These are phyloP conservation scores for Myrica gale DNA, from an alignment of 306 rosid genomes.

Conservation along the genomic window DNA sequence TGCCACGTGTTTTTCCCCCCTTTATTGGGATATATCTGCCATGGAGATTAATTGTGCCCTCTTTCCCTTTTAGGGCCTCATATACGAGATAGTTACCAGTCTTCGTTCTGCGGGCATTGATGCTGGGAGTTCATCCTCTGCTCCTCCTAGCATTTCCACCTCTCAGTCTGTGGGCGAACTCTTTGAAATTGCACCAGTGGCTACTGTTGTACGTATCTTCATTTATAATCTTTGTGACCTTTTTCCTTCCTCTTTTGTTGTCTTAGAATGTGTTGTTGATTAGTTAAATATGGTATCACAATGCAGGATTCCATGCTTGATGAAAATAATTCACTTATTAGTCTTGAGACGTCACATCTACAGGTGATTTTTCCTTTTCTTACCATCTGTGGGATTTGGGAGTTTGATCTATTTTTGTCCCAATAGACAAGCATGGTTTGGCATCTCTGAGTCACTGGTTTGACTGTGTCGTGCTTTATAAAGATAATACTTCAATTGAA, in stretches of 20 bases:
- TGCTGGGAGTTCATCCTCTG: conserved; percentile 84
- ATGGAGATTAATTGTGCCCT: conserved; percentile 12
- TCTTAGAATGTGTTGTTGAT: neutral
- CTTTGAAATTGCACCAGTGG: conserved; percentile 51
- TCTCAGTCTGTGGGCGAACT: conserved; percentile 50
- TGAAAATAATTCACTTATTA: conserved; percentile 35
- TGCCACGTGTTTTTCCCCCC: neutral
- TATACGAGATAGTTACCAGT: conserved; percentile 64
- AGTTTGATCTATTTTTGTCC: neutral
- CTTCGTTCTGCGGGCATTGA: conserved; percentile 53
- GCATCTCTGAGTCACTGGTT: neutral
- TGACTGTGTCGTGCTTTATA: neutral
- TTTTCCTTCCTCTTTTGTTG: conserved; percentile 15
- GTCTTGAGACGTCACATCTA: conserved; percentile 42
- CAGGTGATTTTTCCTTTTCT: conserved; percentile 54
- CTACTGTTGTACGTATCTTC: conserved; percentile 31
- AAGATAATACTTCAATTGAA: neutral
- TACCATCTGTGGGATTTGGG: conserved; percentile 31
- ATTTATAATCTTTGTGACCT: conserved; percentile 19
- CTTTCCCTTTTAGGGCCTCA: conserved; percentile 50
- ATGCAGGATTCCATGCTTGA: conserved; percentile 55
- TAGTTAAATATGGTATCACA: conserved; percentile 23
- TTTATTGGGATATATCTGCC: neutral
- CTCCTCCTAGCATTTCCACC: conserved; percentile 48
- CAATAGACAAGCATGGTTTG: neutral